Base-by-base conservation (phyloP, 2,329 filamentous ascomycete species). In the Aspergillus candidus region DNA sequence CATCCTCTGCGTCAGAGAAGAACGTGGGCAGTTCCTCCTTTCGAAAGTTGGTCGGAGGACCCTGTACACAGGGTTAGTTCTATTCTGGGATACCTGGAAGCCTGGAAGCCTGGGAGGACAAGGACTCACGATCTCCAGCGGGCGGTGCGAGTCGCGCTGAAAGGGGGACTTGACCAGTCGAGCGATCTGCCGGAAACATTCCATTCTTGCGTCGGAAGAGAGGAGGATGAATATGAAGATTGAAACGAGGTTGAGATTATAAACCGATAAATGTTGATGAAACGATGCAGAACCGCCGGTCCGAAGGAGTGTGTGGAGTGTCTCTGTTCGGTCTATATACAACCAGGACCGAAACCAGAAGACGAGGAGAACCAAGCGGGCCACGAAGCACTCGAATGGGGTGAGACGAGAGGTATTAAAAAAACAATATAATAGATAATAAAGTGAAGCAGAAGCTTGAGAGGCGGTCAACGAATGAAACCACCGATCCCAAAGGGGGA, bases 11-110 rank as follows among this genome's bases (percentile, higher is more conserved):
- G 8, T 27, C 65, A 37, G 58, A 59, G 51, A 69, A 63, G 46
- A 58, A 63, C n/a, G 65, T 52, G 37, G 63, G 62, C 46, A 66
- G 48, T 46, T 70, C 61, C 52, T 70, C 66, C 43, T 68, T 69
- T 32, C 68, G 61, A 46, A 72, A 71, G 53, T 72, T 60, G 18
- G 64, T 71, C 30, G 69, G 69, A 36, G 55, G 60, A 14, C 69
- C 66, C 69, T 72, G 38, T 11, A 10, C 12, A 4, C 8, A 11
- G n/a, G 41, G 41, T 57, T 43, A 57, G 47, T 37, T n/a, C 6
- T 14, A 10, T 7, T 14, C 12, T 22, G 4, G 4, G 27, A 0
- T 18, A 31, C 3, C 13, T 10, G 17, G 5, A 14, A 27, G 18
- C 34, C 5, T 27, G 15, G 29, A 18, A 35, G 18, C 34, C 5